Evolutionary conservation across 208 protist species (phyloP).

Genomic region (Willaertia magna): DNA sequence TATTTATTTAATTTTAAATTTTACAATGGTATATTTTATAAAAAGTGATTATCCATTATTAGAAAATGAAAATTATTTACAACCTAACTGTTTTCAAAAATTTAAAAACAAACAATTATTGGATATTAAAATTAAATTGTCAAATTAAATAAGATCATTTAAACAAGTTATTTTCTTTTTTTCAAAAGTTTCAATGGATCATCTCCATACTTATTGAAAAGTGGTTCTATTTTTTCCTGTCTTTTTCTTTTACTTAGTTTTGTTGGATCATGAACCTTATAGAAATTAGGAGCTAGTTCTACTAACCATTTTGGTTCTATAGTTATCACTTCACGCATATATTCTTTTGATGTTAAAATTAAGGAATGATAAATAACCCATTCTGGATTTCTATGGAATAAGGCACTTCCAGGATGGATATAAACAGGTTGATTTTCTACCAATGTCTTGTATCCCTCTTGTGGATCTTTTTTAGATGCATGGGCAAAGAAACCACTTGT

Average conservation of each 20-base stretch:
- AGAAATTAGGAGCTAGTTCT: constrained; percentile 51
- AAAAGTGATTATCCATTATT: too few species aligned
- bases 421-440: constrained; percentile 42
- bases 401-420: constrained; percentile 25
- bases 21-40: too few species aligned
- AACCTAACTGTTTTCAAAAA: too few species aligned
- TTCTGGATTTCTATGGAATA: constrained; percentile 34
- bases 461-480: constrained; percentile 68
- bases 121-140: too few species aligned
- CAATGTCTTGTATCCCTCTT: constrained; percentile 63
- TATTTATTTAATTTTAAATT: too few species aligned
- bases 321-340: constrained; percentile 56
- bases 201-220: constrained; percentile 45
- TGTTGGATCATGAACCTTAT: constrained; percentile 27
- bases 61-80: too few species aligned
- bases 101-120: too few species aligned
- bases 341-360: constrained; percentile 70
- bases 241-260: constrained; percentile 39
- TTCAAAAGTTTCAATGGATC: neutral
- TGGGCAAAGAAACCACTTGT: constrained; percentile 93
- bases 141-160: too few species aligned
- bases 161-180: too few species aligned
- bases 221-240: constrained; percentile 45
- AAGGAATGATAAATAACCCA: constrained; percentile 69
- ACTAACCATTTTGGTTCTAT: constrained; percentile 58